phyloP scores from a whole-genome alignment of 441 rosid genomes.

The Brassica balearica region DNA sequence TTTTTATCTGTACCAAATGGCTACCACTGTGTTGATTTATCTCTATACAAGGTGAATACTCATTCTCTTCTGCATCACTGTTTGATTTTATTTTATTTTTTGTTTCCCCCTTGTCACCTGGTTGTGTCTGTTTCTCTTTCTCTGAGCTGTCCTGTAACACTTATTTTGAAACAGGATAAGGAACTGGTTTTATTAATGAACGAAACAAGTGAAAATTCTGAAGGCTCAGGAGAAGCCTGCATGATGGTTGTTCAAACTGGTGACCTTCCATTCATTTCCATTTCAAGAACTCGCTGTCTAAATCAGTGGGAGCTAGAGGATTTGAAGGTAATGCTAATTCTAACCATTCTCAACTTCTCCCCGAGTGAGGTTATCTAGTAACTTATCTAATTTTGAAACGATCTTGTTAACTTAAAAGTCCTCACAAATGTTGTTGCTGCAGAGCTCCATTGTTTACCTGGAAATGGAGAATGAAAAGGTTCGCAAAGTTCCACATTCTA shows the following conservation, averaged over 20 bases:
- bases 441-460: conserved; percentile 62
- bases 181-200: conserved; percentile 77
- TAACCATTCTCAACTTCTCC: neutral
- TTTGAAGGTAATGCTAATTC: conserved; percentile 61
- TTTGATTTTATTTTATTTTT: neutral
- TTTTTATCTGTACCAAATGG: conserved; percentile 72
- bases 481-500: conserved; percentile 69
- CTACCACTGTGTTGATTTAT: conserved; percentile 73
- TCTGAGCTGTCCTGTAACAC: conserved; percentile 28
- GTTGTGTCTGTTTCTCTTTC: neutral
- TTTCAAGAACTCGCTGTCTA: conserved; percentile 53
- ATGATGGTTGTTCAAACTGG: conserved; percentile 72
- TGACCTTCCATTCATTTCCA: conserved; percentile 69
- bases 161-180: conserved; percentile 58
- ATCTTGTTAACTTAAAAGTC: neutral
- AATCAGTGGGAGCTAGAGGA: conserved; percentile 61
- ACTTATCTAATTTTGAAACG: neutral
- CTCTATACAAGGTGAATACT: conserved; percentile 78
- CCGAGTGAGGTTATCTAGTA: neutral
- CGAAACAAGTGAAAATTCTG: conserved; percentile 49
- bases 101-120: neutral
- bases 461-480: conserved; percentile 76
- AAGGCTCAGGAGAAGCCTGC: conserved; percentile 74
- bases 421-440: conserved; percentile 17
- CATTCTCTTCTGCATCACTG: conserved; percentile 18